A percentile compares a stretch with the other conserved stretches of the same genome.
Conservation (phyloP, 225 moss, liverwort and hornwort species). For the Physcomitrellopsis africana region DNA sequence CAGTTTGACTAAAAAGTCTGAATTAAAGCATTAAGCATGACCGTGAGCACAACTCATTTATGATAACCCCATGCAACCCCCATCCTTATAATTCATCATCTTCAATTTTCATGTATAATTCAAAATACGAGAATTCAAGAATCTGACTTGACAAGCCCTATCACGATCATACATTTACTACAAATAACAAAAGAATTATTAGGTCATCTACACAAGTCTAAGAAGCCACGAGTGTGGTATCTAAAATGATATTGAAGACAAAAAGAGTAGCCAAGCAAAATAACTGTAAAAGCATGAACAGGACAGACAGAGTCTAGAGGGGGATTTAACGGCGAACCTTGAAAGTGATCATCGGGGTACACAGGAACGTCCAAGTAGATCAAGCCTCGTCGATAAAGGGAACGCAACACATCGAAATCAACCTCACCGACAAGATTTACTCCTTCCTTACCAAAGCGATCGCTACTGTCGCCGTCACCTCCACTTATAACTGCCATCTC, state of each 20-base stretch:
- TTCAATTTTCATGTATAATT: not conserved
- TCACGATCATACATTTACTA: not conserved
- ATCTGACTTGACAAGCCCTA: not conserved
- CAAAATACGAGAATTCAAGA: too few relatives aligned
- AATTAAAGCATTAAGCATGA: not conserved
- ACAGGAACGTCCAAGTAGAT: slow-evolving; percentile 95
- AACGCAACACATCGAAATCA: slow-evolving; percentile 82
- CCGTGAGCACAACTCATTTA: slow-evolving; percentile 15
- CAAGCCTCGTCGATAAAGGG: slow-evolving; percentile 87
- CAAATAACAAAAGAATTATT: slow-evolving; percentile 3
- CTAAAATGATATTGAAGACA: not conserved
- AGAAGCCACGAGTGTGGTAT: slow-evolving; percentile 10
- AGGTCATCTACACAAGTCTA: slow-evolving; percentile 1
- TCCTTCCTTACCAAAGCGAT: slow-evolving; percentile 81
- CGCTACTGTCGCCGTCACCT: slow-evolving; percentile 65
- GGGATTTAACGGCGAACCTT: slow-evolving; percentile 55
- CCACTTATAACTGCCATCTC: slow-evolving; percentile 91
- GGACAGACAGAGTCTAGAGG: slow-evolving; percentile 11
- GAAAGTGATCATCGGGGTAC: slow-evolving; percentile 97
- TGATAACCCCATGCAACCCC: slow-evolving; percentile 23
- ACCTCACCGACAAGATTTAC: slow-evolving; percentile 89
- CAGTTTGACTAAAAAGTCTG: slow-evolving; percentile 9
- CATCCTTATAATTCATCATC: not conserved
- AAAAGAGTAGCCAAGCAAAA: slow-evolving; percentile 11
- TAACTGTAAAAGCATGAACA: not conserved